Percentiles rank a stretch among this genome's conserved stretches.
Conservation (phyloP, 495 filamentous ascomycete genomes). For the Daldinia loculata region DNA sequence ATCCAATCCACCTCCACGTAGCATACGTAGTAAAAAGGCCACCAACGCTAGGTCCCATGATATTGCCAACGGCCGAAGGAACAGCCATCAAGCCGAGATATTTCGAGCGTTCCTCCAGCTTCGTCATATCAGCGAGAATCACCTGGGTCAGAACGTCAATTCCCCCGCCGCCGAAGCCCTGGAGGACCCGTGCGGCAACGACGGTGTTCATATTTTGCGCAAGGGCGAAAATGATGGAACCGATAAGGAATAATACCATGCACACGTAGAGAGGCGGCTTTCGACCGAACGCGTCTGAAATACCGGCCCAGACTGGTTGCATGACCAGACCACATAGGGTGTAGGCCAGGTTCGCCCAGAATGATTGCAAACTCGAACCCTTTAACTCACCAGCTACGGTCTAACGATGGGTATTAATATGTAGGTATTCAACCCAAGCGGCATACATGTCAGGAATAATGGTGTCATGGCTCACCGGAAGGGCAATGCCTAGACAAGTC, state of each 20-base stretch:
- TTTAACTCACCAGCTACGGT: not conserved
- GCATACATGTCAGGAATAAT: not conserved
- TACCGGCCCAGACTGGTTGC: not conserved
- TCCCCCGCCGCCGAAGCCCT: not conserved
- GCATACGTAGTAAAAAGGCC: not conserved
- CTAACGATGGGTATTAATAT: not conserved
- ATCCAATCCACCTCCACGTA: not conserved
- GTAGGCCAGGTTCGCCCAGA: not conserved
- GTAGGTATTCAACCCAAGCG: not conserved
- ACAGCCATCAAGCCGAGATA: not conserved
- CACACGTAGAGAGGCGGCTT: not conserved
- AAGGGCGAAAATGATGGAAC: not conserved
- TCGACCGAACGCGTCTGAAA: not conserved
- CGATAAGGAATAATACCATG: not conserved
- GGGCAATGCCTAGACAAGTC: not conserved
- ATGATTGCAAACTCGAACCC: not conserved
- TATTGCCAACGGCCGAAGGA: not conserved
- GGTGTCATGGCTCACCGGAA: not conserved
- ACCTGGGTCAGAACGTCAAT: not conserved
- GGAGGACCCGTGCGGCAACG: not conserved
- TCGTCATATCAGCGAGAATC: not conserved
- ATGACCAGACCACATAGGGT: not conserved
- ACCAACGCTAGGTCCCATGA: not conserved
- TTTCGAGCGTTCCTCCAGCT: not conserved
- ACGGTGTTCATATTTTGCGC: not conserved